Conservation (phyloP, 345 rosid genomes). For the Ceriops tagal region DNA sequence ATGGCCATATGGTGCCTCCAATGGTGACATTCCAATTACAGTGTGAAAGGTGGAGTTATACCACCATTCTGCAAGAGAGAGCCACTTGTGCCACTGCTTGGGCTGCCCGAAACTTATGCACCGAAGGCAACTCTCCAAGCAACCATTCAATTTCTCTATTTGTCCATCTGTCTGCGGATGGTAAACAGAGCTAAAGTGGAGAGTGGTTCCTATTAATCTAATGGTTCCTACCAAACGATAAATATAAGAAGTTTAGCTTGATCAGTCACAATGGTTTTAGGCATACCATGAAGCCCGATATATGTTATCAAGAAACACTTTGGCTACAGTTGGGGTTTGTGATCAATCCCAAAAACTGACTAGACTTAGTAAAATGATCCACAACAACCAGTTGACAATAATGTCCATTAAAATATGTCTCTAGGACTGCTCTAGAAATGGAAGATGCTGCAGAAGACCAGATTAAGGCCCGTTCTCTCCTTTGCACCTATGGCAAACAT, state of each 20-base stretch:
- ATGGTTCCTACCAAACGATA: not conserved
- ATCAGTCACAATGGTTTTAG: not conserved
- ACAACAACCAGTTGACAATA: not conserved
- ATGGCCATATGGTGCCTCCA: no score
- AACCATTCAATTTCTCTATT: not conserved
- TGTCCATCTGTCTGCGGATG: not conserved
- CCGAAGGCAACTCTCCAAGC: no score
- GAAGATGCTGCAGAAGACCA: not conserved
- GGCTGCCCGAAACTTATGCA: no score
- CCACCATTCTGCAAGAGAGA: no score
- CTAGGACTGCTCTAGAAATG: not conserved
- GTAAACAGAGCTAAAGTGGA: not conserved
- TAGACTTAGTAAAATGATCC: not conserved
- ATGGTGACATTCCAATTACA: no score
- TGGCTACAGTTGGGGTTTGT: not conserved
- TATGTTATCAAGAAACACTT: not conserved
- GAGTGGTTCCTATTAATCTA: not conserved
- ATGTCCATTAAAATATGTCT: not conserved
- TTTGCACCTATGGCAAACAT: no score
- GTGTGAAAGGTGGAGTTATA: no score
- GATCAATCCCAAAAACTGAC: not conserved
- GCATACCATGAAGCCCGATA: no score
- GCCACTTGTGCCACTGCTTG: no score
- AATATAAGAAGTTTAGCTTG: not conserved
- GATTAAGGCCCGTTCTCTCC: not conserved